Base-by-base conservation (phyloP, 129 eudicot genomes). In the Ambrosia artemisiifolia region DNA sequence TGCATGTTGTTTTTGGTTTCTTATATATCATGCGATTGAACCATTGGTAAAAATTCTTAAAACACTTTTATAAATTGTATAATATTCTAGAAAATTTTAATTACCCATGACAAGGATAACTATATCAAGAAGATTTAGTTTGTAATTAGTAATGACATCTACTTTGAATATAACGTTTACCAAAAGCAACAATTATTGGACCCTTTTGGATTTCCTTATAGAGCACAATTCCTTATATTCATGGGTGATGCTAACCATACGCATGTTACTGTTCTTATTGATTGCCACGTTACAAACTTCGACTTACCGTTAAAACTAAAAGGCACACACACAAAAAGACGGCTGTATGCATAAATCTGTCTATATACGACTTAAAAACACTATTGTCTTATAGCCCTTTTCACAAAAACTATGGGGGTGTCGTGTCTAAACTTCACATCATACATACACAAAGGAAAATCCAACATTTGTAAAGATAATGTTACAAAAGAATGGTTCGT, bases 141-240 rank as follows among this genome's bases (percentile, higher is more conserved):
- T 16, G 11, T 17, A 54, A n/a, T 57, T 72, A 68, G 77, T 18
- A 69, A 51, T 70, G 76, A 63, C 77, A 78, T 63, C 51, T 63
- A 63, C 49, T 42, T 70, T 63, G 67, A 72, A 75, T 38, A 63
- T 78, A 70, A 54, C 77, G 64, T 78, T 67, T 78, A 70, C 72
- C 60, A 78, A 40, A 78, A 70, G 82, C 49, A 63, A 70, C 82
- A 78, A 78, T 70, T 49, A 78, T 78, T 77, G 76, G 81, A 40
- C 40, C 38, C 76, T 77, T 70, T 56, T 28, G 77, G 80, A 75
- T 75, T 55, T 28, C 40, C 50, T 66, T 75, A 49, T 66, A 34
- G 28, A 62, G 56, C 59, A 70, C 72, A 78, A 78, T 63, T 53
- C 72, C 72, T 18, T 49, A 7, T 33, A n/a, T 70, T 78, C 60